These are phyloP conservation scores for Tremella fuciformis DNA, from an alignment of 768 basidiomycete species.

Conservation along the genomic window DNA sequence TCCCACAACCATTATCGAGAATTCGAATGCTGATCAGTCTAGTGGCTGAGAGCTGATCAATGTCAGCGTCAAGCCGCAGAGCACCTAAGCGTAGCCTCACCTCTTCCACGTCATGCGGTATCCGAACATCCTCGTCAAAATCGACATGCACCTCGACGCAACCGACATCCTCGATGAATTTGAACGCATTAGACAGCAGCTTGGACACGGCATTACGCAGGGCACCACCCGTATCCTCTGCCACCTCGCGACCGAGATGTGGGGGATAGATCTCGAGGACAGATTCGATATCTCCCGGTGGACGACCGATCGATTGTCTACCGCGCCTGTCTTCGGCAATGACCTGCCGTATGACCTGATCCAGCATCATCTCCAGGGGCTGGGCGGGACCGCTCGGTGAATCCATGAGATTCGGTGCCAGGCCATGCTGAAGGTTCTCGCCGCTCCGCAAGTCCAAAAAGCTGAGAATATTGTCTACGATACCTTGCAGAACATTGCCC, in stretches of 20 bases:
- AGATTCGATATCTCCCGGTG: slow-evolving; percentile 32
- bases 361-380: slow-evolving; percentile 40
- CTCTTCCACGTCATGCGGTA: slow-evolving; percentile 39
- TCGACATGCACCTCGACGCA: slow-evolving; percentile 44
- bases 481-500: slow-evolving; percentile 42
- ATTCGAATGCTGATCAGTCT: slow-evolving; percentile 41
- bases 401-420: slow-evolving; percentile 8
- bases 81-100: too few species aligned
- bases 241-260: slow-evolving; percentile 35
- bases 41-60: slow-evolving; percentile 21
- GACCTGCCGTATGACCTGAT: slow-evolving; percentile 37
- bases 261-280: slow-evolving; percentile 46
- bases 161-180: slow-evolving; percentile 42
- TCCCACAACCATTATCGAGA: slow-evolving; percentile 38
- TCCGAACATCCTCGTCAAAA: slow-evolving; percentile 26
- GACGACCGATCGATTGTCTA: slow-evolving; percentile 25
- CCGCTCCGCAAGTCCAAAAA: slow-evolving; percentile 39
- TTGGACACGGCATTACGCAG: slow-evolving; percentile 40
- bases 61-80: too few species aligned
- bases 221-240: slow-evolving; percentile 46
- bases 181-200: slow-evolving; percentile 44
- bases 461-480: slow-evolving; percentile 48
- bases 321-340: slow-evolving; percentile 28
- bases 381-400: slow-evolving; percentile 17
- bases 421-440: slow-evolving; percentile 16